Conservation (phyloP, 75 land plant genomes). For the Pinus albicaulis region DNA sequence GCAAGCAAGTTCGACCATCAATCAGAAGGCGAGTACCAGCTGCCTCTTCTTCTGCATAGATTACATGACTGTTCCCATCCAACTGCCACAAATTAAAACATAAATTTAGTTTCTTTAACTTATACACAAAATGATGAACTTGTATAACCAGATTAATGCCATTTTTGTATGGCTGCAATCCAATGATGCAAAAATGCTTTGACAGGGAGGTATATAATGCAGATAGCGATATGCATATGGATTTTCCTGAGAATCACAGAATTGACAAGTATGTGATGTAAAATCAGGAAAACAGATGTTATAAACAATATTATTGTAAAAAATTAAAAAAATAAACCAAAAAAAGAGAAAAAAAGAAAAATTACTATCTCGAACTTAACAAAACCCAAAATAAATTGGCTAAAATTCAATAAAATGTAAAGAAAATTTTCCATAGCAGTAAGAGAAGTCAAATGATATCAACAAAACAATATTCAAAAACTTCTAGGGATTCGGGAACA, state of each 20-base stretch:
- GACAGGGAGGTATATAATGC: neutral
- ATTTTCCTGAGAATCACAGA: conserved; percentile 1
- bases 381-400: neutral
- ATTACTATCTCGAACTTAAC: neutral
- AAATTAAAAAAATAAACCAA: too few relatives aligned
- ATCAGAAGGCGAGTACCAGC: conserved; percentile 98
- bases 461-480: neutral
- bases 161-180: conserved; percentile 1
- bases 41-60: conserved; percentile 99
- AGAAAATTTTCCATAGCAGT: neutral
- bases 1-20: conserved; percentile 96
- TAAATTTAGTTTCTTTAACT: neutral
- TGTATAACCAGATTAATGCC: neutral
- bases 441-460: neutral
- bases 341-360: neutral
- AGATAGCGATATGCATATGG: neutral
- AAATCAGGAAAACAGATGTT: conserved; percentile 7
- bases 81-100: conserved; percentile 41
- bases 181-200: neutral
- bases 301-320: neutral
- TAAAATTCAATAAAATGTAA: neutral
- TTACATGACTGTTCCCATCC: conserved; percentile 96
- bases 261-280: neutral
- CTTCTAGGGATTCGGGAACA: neutral
- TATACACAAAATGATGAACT: neutral